Percentiles rank a stretch among this genome's conserved stretches.
Conservation (phyloP, 2,329 filamentous ascomycete species). For the Monosporascus sp. region DNA sequence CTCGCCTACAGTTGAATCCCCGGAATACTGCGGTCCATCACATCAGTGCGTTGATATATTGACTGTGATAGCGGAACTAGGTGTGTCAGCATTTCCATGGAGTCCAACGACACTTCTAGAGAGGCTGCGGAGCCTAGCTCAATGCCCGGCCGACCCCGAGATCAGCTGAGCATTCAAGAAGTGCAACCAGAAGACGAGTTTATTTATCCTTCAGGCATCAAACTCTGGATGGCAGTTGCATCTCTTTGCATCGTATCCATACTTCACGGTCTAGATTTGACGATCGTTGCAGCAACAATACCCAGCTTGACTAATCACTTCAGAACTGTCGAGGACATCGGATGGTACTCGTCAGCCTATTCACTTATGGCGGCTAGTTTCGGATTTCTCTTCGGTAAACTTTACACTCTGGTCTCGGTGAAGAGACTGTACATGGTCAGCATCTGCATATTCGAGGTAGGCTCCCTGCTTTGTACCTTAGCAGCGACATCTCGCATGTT, state of each 20-base stretch:
- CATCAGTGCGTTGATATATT: too few relatives aligned
- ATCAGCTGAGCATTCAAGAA: not conserved
- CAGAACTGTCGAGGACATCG: not conserved
- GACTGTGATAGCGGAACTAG: too few relatives aligned
- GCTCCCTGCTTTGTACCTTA: not conserved
- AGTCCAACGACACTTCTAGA: too few relatives aligned
- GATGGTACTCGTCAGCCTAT: slow-evolving; percentile 1
- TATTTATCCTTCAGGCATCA: not conserved
- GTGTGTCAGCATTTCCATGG: too few relatives aligned
- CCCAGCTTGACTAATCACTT: not conserved
- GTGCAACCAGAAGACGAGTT: not conserved
- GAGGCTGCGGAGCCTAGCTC: too few relatives aligned
- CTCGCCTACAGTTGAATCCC: too few relatives aligned
- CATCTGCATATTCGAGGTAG: slow-evolving; percentile 1
- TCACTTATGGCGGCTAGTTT: not conserved
- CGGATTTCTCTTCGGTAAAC: not conserved
- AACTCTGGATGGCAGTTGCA: not conserved
- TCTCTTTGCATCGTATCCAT: not conserved
- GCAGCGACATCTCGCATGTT: not conserved
- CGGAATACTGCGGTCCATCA: too few relatives aligned
- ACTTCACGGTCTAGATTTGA: not conserved
- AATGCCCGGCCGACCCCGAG: too few relatives aligned
- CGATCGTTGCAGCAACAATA: not conserved
- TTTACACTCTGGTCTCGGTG: not conserved
- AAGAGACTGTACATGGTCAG: not conserved